Evolutionary conservation across 31 red algal species (phyloP).

Genomic region (Porphyra umbilicalis): DNA sequence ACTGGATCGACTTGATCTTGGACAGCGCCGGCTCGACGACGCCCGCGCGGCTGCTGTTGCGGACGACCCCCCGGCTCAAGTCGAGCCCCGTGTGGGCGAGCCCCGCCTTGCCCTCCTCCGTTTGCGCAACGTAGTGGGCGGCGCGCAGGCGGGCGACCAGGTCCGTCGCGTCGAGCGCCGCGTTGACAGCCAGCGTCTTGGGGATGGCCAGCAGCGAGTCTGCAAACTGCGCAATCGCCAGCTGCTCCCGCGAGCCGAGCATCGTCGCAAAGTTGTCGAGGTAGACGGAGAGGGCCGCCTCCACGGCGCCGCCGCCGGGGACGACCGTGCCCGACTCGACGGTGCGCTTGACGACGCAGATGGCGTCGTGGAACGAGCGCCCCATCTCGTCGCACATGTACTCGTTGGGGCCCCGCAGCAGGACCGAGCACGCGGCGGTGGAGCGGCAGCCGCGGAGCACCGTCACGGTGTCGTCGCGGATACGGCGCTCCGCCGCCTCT

Average conservation of each 20-base stretch:
- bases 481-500: constrained; percentile 75
- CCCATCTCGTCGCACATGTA: constrained; percentile 98
- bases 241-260: constrained; percentile 84
- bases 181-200: constrained; percentile 95
- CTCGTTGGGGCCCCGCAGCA: constrained; percentile 88
- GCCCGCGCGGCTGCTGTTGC: constrained; percentile 81
- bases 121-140: constrained; percentile 71
- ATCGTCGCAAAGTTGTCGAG: constrained; percentile 94
- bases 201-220: constrained; percentile 93
- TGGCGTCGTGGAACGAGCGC: constrained; percentile 82
- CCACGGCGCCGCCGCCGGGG: constrained; percentile 84
- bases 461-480: constrained; percentile 75
- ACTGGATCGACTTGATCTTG: constrained; percentile 96
- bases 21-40: constrained; percentile 95
- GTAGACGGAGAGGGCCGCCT: constrained; percentile 83
- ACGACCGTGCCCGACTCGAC: constrained; percentile 90
- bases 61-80: constrained; percentile 49
- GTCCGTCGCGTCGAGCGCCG: constrained; percentile 92
- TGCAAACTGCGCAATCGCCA: constrained; percentile 93
- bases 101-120: constrained; percentile 42
- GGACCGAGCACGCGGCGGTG: constrained; percentile 60
- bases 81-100: constrained; percentile 72
- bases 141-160: constrained; percentile 78
- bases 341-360: constrained; percentile 80
- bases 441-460: constrained; percentile 68